These are phyloP conservation scores for Azolla pinnata DNA, from an alignment of 75 land plant species.

Conservation along the genomic window DNA sequence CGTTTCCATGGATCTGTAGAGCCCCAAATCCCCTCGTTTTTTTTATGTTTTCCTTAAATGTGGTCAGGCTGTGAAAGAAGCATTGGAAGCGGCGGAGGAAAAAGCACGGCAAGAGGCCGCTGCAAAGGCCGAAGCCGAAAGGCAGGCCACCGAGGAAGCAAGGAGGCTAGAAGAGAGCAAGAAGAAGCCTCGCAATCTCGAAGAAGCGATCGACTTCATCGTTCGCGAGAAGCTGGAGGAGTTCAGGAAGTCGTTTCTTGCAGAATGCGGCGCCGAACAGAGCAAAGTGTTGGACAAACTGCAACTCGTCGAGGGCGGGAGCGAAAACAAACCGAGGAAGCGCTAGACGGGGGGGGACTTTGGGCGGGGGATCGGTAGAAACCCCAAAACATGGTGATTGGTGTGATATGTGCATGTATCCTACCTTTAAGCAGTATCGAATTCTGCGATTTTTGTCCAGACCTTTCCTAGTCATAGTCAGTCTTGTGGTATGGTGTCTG, in stretches of 20 bases:
- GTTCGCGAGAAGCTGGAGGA: constrained; percentile 5
- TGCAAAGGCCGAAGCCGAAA: constrained; percentile 1
- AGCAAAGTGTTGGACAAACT: not conserved
- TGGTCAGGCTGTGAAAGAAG: not conserved
- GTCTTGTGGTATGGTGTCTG: too few species aligned
- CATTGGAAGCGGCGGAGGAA: constrained; percentile 6
- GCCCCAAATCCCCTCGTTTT: too few species aligned
- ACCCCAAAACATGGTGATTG: too few species aligned
- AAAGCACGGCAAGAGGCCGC: constrained; percentile 3
- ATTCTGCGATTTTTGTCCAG: too few species aligned
- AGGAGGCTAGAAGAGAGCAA: not conserved
- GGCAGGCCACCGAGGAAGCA: not conserved
- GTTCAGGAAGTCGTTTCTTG: constrained; percentile 4
- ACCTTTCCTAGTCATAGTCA: too few species aligned
- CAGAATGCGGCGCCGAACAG: constrained; percentile 1
- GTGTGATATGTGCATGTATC: too few species aligned
- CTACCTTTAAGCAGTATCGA: too few species aligned
- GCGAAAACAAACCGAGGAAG: too few species aligned
- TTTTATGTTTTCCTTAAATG: not conserved
- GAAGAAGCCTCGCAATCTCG: constrained; percentile 5
- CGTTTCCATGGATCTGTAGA: too few species aligned
- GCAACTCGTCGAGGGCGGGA: too few species aligned
- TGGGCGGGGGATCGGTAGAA: too few species aligned
- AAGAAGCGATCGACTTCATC: not conserved
- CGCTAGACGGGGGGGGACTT: too few species aligned